phyloP scores from a whole-genome alignment of 2,329 filamentous ascomycete species.

The Epichloe sibirici region DNA sequence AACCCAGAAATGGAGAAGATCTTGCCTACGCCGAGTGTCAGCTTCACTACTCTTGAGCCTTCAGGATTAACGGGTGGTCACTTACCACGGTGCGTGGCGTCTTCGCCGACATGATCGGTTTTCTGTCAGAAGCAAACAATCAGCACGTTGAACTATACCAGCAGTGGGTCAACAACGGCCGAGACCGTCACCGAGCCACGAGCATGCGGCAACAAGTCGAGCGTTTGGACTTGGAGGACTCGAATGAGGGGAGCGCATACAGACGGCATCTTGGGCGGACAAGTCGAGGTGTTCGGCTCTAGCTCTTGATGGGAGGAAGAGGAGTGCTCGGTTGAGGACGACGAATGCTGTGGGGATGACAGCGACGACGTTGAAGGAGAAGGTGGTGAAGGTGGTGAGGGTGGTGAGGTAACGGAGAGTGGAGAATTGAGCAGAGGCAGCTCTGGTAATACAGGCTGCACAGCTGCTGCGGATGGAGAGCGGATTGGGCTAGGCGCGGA shows the following conservation, averaged over 20 bases:
- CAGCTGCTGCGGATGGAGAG: constrained; percentile 9
- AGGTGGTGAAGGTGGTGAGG: constrained; percentile 18
- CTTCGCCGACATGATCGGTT: constrained; percentile 24
- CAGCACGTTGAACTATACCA: constrained; percentile 10
- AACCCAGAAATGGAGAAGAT: constrained; percentile 52
- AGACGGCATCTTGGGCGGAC: constrained; percentile 39
- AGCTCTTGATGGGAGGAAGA: constrained; percentile 14
- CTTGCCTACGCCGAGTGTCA: constrained; percentile 34
- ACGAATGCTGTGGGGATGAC: constrained; percentile 15
- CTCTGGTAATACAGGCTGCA: constrained; percentile 10
- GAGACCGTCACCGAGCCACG: constrained; percentile 9
- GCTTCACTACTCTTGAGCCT: constrained; percentile 1
- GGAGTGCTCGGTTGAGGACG: constrained; percentile 13
- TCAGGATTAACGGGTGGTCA: background rate
- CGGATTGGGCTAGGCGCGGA: constrained; percentile 4
- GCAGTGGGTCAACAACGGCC: constrained; percentile 8
- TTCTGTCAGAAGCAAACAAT: constrained; percentile 15
- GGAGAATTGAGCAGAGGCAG: constrained; percentile 31
- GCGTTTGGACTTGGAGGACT: constrained; percentile 1
- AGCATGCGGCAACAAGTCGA: constrained; percentile 3
- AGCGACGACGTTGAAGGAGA: constrained; percentile 19
- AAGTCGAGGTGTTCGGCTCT: constrained; percentile 15
- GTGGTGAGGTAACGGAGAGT: constrained; percentile 16
- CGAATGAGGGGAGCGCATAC: constrained; percentile 27
- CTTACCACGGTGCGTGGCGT: constrained; percentile 29